Base-by-base conservation (phyloP, 2,329 filamentous ascomycete species). In the Fusarium euwallaceae region DNA sequence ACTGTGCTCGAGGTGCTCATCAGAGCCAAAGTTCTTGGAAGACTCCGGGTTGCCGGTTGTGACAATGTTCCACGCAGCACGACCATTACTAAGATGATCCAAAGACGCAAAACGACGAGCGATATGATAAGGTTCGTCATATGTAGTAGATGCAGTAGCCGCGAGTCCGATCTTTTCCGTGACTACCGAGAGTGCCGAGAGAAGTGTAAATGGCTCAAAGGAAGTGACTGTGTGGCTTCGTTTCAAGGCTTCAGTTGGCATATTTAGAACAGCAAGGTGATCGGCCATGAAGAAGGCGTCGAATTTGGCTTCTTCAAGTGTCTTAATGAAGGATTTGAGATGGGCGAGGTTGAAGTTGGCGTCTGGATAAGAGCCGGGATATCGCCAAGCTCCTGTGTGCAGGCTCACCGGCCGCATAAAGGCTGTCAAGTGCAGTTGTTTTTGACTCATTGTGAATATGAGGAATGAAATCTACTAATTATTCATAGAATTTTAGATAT, bases 351-450 rank as follows among this genome's bases (percentile, higher is more conserved):
- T 89, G 84, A 90, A 90, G 80, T 90, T 90, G 63, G 88, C 88
- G 65, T 90, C 88, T 1, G 88, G 82, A 65, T 87, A 88, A 1
- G 88, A 81, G 4, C 86, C 87, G 0, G 88, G 88, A 71, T 89
- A 90, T 7, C 88, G 83, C 88, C 88, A 90, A 72, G 88, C 88
- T 36, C 89, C 87, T 3, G 87, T 88, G 71, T 90, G 88, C 11
- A 90, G 80, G 55, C 84, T 87, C 2, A 90, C 87, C 1, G 88
- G 88, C 20, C 88, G 86, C 88, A 91, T 90, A 69, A 90, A 90
- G 1, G 88, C 88, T 3, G 88, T 90, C 5, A 91, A 83, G 71
- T 90, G 88, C 7, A 89, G 80, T 70, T 86, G 76, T 45, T 83
- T 84, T 34, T 74, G 67, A 22, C 74, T 29, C 76, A 78, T 77